Evolutionary conservation across 108 stramenopile genomes (phyloP).

Genomic region (Pseudonitzschia pungens): DNA sequence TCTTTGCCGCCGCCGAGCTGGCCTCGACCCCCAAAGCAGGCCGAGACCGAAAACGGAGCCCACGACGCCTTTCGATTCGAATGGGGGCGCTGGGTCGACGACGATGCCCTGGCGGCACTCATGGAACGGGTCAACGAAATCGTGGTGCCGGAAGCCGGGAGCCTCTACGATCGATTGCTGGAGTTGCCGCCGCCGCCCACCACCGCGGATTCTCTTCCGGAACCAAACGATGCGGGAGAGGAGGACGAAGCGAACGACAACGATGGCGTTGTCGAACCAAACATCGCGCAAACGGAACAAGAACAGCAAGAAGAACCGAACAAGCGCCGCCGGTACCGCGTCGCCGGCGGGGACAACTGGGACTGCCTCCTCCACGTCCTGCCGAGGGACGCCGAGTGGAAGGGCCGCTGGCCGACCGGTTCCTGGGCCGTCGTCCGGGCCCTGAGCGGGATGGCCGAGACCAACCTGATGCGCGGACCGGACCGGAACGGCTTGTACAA

Average conservation of each 20-base stretch:
- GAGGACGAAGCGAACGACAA: slow-evolving; percentile 11
- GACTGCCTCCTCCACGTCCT: slow-evolving; percentile 75
- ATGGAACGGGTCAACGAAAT: slow-evolving; percentile 59
- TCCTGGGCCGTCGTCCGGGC: slow-evolving; percentile 69
- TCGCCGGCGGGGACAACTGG: slow-evolving; percentile 71
- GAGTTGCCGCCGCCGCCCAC: neutral
- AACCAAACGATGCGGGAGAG: neutral
- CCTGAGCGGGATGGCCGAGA: slow-evolving; percentile 63
- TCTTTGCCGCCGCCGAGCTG: slow-evolving; percentile 14
- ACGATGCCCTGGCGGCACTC: slow-evolving; percentile 39
- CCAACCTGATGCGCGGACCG: slow-evolving; percentile 64
- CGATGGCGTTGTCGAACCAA: neutral
- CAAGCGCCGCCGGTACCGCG: slow-evolving; percentile 40
- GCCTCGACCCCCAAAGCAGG: slow-evolving; percentile 29
- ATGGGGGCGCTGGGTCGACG: slow-evolving; percentile 68
- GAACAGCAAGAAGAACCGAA: neutral
- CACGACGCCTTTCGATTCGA: slow-evolving; percentile 63
- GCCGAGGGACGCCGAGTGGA: slow-evolving; percentile 47
- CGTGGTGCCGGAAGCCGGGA: slow-evolving; percentile 30
- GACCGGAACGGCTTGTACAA: slow-evolving; percentile 61
- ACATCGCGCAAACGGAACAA: slow-evolving; percentile 18
- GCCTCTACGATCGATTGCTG: slow-evolving; percentile 37
- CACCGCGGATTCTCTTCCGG: no score
- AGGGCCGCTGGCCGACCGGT: slow-evolving; percentile 72
- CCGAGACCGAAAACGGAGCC: slow-evolving; percentile 42